Evolutionary conservation across 306 rosid species (phyloP), one percentile per base, ranked within the genome.

Genomic region (Glycyrrhiza uralensis): DNA sequence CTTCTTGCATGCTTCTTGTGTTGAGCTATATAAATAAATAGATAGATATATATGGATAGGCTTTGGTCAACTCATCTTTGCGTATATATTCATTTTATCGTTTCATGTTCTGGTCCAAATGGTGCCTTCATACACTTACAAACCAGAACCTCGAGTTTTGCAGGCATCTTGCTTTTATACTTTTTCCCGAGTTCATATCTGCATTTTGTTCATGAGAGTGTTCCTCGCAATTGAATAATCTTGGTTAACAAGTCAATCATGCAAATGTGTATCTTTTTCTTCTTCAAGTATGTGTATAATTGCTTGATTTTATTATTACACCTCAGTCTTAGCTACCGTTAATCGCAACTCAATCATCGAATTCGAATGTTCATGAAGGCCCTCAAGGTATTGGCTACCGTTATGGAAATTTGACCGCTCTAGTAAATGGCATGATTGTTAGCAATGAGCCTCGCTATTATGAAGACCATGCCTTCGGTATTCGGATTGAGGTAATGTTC

Each of bases 401-500:
- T 45, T 94, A 29, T 77, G 97, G 97, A 81, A 94, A 94, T 85
- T 83, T 64, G 79, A 91, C 91, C 51, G 76, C 96, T 77, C 85
- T 94, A 22, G 84, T 86, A 60, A 78, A 66, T 15, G 96, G 92
- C 81, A 91, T 91, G 98, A 38, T 94, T 55, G 90, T 91, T 79
- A 89, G 98, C 97, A 94, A 94, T 55, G 97, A 94, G 72, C 98
- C 98, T 45, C 97, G 98, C 74, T 91, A 94, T 78, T 94, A 94
- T 78, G 97, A 94, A 83, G 98, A 94, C 74, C 88, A 94, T 71
- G 82, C 96, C 30, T 94, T 94, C 20, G 97, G 98, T 49, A 94
- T 94, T 80, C 87, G 98, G 52, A 89, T 94, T 79, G 98, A 94
- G 91, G 98, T 94, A 74, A 41, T 50, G 17, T 73, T 47, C 56